A percentile compares a stretch with the other conserved stretches of the same genome.
Evolutionary conservation across 331 rosid genomes (phyloP).

Genomic region (Prunus yedoensis): DNA sequence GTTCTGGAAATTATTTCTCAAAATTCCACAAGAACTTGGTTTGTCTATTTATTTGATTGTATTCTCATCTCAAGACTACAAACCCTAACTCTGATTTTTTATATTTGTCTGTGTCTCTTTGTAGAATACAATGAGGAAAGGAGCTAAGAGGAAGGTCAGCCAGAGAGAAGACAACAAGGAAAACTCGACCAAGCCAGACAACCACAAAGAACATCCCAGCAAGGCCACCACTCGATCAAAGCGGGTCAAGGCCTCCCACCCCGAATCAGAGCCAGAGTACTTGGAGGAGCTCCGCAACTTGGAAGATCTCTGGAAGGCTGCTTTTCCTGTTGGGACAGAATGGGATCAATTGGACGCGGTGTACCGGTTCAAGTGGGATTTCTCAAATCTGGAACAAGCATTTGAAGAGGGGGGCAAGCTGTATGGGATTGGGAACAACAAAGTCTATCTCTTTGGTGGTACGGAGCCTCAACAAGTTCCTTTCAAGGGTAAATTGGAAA

Average conservation of each 20-base stretch:
- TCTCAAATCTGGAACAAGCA: conserved; percentile 90
- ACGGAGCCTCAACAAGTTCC: conserved; percentile 80
- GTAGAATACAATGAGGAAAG: conserved; percentile 50
- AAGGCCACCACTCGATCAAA: conserved; percentile 40
- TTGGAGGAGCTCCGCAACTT: conserved; percentile 79
- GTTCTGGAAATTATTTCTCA: background rate
- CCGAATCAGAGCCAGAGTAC: conserved; percentile 68
- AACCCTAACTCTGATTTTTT: background rate
- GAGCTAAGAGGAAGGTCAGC: conserved; percentile 63
- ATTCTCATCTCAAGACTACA: background rate
- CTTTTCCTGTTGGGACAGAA: conserved; percentile 93
- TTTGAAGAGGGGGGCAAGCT: conserved; percentile 80
- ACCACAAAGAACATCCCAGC: background rate
- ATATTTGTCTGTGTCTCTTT: background rate
- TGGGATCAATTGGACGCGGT: conserved; percentile 87
- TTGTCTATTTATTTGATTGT: background rate
- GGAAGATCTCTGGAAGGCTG: conserved; percentile 86
- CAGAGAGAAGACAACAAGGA: conserved; percentile 34
- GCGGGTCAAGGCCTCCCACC: conserved; percentile 50
- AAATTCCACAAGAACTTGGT: background rate
- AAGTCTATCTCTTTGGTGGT: conserved; percentile 81
- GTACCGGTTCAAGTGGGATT: conserved; percentile 84
- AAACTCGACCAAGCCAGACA: background rate
- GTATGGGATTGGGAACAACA: conserved; percentile 39
- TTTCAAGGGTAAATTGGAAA: conserved; percentile 59